Evolutionary conservation across 768 basidiomycete species (phyloP).

Genomic region (Podaxis carcinomalis): DNA sequence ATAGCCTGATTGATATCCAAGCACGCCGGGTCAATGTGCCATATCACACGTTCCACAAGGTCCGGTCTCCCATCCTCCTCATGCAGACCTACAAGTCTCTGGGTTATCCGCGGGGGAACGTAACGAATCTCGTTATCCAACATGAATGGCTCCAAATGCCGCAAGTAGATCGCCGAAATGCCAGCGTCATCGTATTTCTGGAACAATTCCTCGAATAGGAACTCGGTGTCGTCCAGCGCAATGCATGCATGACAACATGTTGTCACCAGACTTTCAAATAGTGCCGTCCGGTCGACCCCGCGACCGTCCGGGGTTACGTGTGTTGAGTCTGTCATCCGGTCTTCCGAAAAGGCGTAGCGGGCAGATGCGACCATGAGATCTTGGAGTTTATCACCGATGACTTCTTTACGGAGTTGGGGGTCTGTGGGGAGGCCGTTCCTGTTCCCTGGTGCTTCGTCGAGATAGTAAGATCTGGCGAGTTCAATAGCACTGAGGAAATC

Average conservation of each 20-base stretch:
- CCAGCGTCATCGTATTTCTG: slow-evolving; percentile 83
- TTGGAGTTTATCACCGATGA: slow-evolving; percentile 72
- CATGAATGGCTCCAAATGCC: slow-evolving; percentile 77
- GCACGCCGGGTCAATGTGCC: slow-evolving; percentile 90
- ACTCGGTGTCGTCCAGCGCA: slow-evolving; percentile 75
- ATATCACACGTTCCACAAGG: slow-evolving; percentile 83
- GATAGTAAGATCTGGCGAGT: slow-evolving; percentile 76
- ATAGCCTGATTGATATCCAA: slow-evolving; percentile 94
- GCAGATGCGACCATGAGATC: slow-evolving; percentile 87
- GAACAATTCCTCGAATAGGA: slow-evolving; percentile 91
- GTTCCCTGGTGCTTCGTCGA: slow-evolving; percentile 78
- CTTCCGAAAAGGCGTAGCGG: slow-evolving; percentile 90
- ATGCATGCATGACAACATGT: slow-evolving; percentile 78
- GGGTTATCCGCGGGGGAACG: slow-evolving; percentile 85
- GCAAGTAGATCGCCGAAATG: slow-evolving; percentile 81
- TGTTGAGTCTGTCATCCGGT: slow-evolving; percentile 87
- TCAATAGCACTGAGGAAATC: slow-evolving; percentile 92
- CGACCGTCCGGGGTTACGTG: slow-evolving; percentile 78
- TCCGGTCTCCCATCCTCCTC: slow-evolving; percentile 68
- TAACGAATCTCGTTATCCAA: slow-evolving; percentile 66
- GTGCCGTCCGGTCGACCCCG: slow-evolving; percentile 85
- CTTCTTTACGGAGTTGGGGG: slow-evolving; percentile 44
- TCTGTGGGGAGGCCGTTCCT: slow-evolving; percentile 80
- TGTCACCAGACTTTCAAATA: slow-evolving; percentile 86
- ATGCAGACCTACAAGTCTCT: slow-evolving; percentile 76